Evolutionary conservation across 2,329 filamentous ascomycete genomes (phyloP).

Genomic region (Arthrobotrys sphaeroides): DNA sequence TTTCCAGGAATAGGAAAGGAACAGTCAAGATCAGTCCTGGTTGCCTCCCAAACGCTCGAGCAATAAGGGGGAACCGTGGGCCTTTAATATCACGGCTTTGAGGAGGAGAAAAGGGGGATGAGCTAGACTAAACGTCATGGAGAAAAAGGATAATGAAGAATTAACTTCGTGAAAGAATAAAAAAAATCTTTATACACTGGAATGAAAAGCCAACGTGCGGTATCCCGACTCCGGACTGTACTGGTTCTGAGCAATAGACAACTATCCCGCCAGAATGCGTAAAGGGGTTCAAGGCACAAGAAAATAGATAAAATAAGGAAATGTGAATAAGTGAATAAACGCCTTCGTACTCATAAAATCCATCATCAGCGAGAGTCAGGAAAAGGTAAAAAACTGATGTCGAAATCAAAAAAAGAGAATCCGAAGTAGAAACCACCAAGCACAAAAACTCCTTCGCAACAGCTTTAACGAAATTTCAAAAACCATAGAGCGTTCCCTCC

Average conservation of each 20-base stretch:
- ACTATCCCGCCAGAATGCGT: conserved; percentile 21
- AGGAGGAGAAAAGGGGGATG: neutral
- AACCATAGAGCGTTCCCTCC: conserved; percentile 9
- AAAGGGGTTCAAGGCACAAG: neutral
- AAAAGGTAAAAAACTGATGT: neutral
- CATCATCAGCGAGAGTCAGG: conserved; percentile 36
- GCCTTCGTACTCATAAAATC: conserved; percentile 19
- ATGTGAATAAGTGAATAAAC: too few relatives aligned
- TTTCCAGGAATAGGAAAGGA: too few relatives aligned
- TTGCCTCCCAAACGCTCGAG: too few relatives aligned
- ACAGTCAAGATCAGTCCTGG: too few relatives aligned
- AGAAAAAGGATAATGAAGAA: conserved; percentile 5
- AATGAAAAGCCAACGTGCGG: conserved; percentile 30
- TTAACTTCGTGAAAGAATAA: neutral
- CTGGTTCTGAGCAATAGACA: conserved; percentile 27
- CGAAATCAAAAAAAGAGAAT: conserved; percentile 16
- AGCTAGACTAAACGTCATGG: neutral
- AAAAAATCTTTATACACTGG: conserved; percentile 48
- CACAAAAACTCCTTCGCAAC: conserved; percentile 39
- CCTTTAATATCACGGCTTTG: too few relatives aligned
- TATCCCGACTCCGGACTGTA: conserved; percentile 46
- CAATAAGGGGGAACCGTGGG: too few relatives aligned
- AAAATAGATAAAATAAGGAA: neutral
- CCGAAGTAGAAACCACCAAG: neutral
- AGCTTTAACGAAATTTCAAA: conserved; percentile 20